Evolutionary conservation across 441 rosid species (phyloP), one percentile per base, ranked within the genome.

Genomic region (Pelargonium fulgidum): DNA sequence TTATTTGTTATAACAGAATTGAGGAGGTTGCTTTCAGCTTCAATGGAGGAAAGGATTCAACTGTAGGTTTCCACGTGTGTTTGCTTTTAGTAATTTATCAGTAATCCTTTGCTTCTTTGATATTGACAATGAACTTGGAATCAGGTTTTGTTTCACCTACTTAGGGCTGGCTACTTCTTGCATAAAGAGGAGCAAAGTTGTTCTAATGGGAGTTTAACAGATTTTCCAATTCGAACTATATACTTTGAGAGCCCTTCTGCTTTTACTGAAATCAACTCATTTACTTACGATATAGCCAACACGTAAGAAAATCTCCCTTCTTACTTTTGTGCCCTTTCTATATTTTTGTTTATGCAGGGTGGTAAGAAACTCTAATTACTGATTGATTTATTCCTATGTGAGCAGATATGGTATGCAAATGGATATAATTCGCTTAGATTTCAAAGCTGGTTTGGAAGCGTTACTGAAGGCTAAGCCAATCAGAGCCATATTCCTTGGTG

Each of bases 11-110:
- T 66, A 39, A 74, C 87, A 95, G 99, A 67, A 81, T 80, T 65
- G 98, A 92, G 83, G 98, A 95, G 90, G 91, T 92, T 50, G 93
- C 99, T 47, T 89, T 95, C 81, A 95, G 99, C 79, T 95, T 95
- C 78, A 95, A 95, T 80, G 99, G 99, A 76, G 99, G 99, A 70
- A 94, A 95, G 76, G 99, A 95, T 81, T 92, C 98, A 36, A 95
- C 93, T 66, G 99, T 95, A 82, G 83, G 97, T 82, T 78, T 36
- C 68, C 64, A 44, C 65, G 52, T 71, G 39, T 48, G 52, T 26
- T 44, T 56, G 69, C 59, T 64, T 66, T 47, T 24, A 72, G 17
- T 24, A 68, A 58, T 54, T 48, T 24, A 24, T 26, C 24, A 39
- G 33, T 73, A 76, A 42, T 73, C 56, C 74, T 67, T 65, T 76